phyloP scores from a whole-genome alignment of 2,329 filamentous ascomycete species.

The Verticillium isaacii region DNA sequence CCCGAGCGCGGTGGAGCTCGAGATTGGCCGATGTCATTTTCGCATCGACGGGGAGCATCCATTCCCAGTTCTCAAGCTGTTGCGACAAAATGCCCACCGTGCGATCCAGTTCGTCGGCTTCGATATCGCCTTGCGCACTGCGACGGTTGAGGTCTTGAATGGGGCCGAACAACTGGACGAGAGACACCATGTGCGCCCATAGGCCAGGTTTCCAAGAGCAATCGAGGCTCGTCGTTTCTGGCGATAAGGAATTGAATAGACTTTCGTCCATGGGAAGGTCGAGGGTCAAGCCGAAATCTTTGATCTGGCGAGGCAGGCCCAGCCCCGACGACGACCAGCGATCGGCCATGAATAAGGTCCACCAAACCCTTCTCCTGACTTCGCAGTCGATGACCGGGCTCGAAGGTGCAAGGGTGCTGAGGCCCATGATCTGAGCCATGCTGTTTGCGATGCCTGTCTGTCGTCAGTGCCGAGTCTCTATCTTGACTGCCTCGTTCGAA shows the following conservation, averaged over 20 bases:
- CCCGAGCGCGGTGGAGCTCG: conserved; percentile 7
- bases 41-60: conserved; percentile 4
- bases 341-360: conserved; percentile 14
- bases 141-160: conserved; percentile 27
- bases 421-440: conserved; percentile 8
- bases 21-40: conserved; percentile 16
- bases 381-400: conserved; percentile 5
- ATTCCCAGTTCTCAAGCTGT: conserved; percentile 12
- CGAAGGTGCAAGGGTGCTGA: not conserved
- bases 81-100: not conserved
- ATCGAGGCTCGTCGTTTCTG: not conserved
- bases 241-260: conserved; percentile 12
- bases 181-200: conserved; percentile 27
- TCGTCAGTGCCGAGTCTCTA: not conserved
- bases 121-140: conserved; percentile 12
- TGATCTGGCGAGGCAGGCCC: conserved; percentile 10
- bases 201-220: conserved; percentile 19
- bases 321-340: conserved; percentile 14
- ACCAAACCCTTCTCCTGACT: conserved; percentile 9
- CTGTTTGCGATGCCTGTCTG: conserved; percentile 3
- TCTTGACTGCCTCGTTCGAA: not conserved
- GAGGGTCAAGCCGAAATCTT: not conserved
- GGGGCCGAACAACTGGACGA: conserved; percentile 23
- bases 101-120: conserved; percentile 4
- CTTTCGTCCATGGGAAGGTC: conserved; percentile 21